Percentiles rank a stretch among this genome's conserved stretches.
phyloP scores from a whole-genome alignment of 2,329 filamentous ascomycete genomes.

The Fusarium sp. region DNA sequence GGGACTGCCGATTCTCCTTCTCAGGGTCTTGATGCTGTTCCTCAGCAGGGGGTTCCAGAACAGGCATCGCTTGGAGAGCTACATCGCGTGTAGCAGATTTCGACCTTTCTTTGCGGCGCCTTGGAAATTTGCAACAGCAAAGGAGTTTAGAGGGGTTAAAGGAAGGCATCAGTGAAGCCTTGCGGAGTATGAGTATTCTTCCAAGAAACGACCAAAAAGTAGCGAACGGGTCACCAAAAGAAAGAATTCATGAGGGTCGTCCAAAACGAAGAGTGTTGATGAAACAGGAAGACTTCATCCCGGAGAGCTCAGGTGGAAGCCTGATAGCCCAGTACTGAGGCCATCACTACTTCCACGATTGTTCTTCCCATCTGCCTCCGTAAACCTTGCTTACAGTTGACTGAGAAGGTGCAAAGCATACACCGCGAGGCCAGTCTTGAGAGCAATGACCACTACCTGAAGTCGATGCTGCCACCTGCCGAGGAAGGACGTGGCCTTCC shows the following conservation, averaged over 20 bases:
- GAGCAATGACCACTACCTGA: no score
- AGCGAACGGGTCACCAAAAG: constrained; percentile 21
- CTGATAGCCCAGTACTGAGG: neutral
- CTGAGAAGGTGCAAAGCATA: neutral
- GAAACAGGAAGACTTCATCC: neutral
- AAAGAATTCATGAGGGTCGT: neutral
- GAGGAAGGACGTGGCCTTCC: neutral
- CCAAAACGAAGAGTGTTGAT: constrained; percentile 11
- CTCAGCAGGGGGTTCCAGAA: neutral
- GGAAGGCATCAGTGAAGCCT: neutral
- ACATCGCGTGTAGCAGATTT: neutral
- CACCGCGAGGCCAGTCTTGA: no score
- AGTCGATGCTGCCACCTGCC: neutral
- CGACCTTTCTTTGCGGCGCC: neutral
- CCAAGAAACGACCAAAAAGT: constrained; percentile 33
- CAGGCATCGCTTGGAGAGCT: constrained; percentile 5
- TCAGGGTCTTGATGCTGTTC: neutral
- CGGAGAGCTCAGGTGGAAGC: no score
- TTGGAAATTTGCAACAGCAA: constrained; percentile 44
- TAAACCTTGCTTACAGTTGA: neutral
- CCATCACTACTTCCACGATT: constrained; percentile 1
- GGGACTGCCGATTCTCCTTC: neutral
- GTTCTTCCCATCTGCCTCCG: neutral
- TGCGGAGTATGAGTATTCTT: constrained; percentile 14
- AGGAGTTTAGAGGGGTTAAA: constrained; percentile 33